Base-by-base conservation (phyloP, 441 rosid species). In the Breynia disticha region DNA sequence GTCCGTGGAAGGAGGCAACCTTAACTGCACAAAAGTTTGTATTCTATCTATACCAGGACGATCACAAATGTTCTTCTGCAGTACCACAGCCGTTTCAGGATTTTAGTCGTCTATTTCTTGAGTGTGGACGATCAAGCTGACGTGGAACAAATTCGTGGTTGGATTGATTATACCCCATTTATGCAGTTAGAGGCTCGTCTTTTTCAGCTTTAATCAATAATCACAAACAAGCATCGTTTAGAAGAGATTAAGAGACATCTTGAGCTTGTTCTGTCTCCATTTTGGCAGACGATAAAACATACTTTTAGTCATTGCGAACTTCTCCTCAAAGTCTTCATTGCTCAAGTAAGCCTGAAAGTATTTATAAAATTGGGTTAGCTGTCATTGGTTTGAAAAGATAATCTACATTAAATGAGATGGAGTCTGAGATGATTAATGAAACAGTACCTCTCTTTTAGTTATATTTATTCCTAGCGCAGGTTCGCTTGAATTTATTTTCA, bases 191-290 rank as follows among this genome's bases (percentile, higher is more conserved):
- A 15, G 10, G 44, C 13, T 11, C n/a, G 44, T 15, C 9, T 4
- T 41, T 41, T 11, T 4, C 44, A 35, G 46, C 53, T 46, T 15
- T 2, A 35, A 15, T 3, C n/a, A n/a, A 10, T 2, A 35, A 15
- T 28, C 35, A 28, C 35, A 2, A 28, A 28, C 35, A 4, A 28
- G 35, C 35, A 28, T 9, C 35, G 14, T 42, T 80, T 72, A 86
- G 48, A 83, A 83, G 9, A 86, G 88, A 54, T 73, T 50, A 28
- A 86, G 67, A 50, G 79, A 71, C 59, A 71, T 54, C 82, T 86
- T 86, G 64, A 86, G 78, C 71, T 86, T 86, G 79, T 86, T 78
- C 76, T 81, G 93, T 65, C 65, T 78, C 95, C 95, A 90, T 65
- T 80, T 86, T 14, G 95, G 80, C 61, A 84, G 84, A 69, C 48